Base-by-base conservation (phyloP, 177 flowering plant species). In the Vitis hybrid region DNA sequence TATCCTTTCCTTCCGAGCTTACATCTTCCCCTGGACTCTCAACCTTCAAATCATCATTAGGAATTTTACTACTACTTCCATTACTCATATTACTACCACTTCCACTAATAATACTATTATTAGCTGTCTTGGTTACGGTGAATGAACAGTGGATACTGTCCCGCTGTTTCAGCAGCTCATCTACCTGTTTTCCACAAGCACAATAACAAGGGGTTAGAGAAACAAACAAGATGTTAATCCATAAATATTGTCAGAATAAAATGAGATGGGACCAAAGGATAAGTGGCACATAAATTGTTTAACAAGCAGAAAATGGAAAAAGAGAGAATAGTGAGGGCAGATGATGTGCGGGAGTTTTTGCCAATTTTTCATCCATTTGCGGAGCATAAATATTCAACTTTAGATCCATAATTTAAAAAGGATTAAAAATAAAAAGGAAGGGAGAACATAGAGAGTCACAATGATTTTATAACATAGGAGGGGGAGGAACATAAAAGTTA, bases 101-200 rank as follows among this genome's bases (percentile, higher is more conserved):
- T 34, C 80, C 82, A 69, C 71, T 78, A 18, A 68, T 73, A 69
- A 65, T 73, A 54, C 71, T 71, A 56, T 39, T 72, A 72, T 50
- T 79, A 10, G 62, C 72, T 63, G 85, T 39, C 72, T 72, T 83
- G 29, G 70, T 61, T 18, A 83, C 79, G 4, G 91, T 90, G 75
- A 92, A 96, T 10, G 98, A 79, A 16, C 92, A 75, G 29, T 94
- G 95, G 70, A 96, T 87, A 61, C 49, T 75, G 56, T 96, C 99
- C 64, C 98, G 82, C 72, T 89, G 86, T 82, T 92, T 96, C 61
- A 96, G 85, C 63, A 88, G 82, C 70, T 88, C 92, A 63, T 86
- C 90, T n/a, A 88, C 92, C 94, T 88, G 79, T 56, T 20, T 61
- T 51, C 22, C 57, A 65, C 51, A 61, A 58, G 26, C 52, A 52